Evolutionary conservation across 306 rosid genomes (phyloP), one percentile per base, ranked within the genome.

Genomic region (Begonia fuchsioides): DNA sequence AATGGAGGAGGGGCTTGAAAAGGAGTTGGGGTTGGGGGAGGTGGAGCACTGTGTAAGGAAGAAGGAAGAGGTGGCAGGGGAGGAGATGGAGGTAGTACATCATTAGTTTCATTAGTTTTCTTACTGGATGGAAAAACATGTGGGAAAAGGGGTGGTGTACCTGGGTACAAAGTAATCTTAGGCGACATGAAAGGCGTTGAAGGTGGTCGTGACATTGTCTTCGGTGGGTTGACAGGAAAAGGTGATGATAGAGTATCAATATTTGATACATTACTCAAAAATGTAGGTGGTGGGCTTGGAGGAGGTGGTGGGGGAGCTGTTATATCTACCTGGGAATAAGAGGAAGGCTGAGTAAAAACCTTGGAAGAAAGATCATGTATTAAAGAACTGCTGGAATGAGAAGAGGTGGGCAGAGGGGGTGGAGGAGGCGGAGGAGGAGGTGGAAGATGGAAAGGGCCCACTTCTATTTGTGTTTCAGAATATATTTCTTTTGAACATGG

Each of bases 281-380:
- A 43, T 13, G 48, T 38, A 2, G 12, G 51, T 39, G 16, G 53
- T 8, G 63, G 55, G 15, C 55, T 39, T 14, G 62, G 50, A 17
- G 68, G 62, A 8, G 75, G 67, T 11, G 83, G 76, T 49, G 72
- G 66, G 10, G 73, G 72, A 0, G 68, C 62, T n/a, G 14, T 41
- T 10, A 41, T n/a, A 41, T 41, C 45, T 10, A 41, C 45, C 45
- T 41, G 45, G 14, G 6, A 26, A 26, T 26, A 26, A 26, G 35
- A 6, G 14, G 45, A 41, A 3, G 72, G 62, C 10, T 76, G 62
- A 20, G 67, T 72, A 57, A 66, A 45, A 70, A 76, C 15, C 68
- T 46, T 43, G 13, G 55, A 49, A 39, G 48, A n/a, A 8, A 20
- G 10, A 39, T 44, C 18, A 58, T 35, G 17, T 15, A 57, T 38